Base-by-base conservation (phyloP, 2,329 filamentous ascomycete genomes). In the Botrytis cinerea region DNA sequence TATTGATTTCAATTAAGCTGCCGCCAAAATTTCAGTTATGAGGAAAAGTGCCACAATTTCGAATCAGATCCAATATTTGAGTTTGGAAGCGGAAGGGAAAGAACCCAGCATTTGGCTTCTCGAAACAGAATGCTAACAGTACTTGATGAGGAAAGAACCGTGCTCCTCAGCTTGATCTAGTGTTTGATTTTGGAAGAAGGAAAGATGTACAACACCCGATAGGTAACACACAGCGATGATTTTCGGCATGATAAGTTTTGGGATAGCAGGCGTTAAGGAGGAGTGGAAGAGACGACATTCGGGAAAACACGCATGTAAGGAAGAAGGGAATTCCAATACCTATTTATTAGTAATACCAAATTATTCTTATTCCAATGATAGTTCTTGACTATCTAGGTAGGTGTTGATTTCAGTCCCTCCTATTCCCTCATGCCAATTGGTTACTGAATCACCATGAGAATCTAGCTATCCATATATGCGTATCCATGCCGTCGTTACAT, bases 231-330 rank as follows among this genome's bases (percentile, higher is more conserved):
- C 14, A 28, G 51, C 14, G 51, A 57, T 57, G 51, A 18, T 32
- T 45, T 45, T 45, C 25, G 40, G 40, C 18, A 45, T 25, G 61
- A 45, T 10, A 14, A 28, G n/a, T 28, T 28, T 18, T 57, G n/a
- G n/a, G n/a, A 57, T 57, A 57, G 51, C 51, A 57, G 51, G 51
- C n/a, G 38, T 45, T 46, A 63, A 28, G 62, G 62, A 40, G 64
- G 22, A 62, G 38, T 54, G 32, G 46, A 67, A 54, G 40, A 22
- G 14, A 67, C 12, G 32, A 20, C 16, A 10, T 40, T 10, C 25
- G 35, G 8, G 40, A 9, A 28, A 54, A 8, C 51, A 54, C 51
- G 16, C 32, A 43, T 68, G 64, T 35, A 68, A 54, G 32, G 64
- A 57, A 68, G 48, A 57, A 43, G 40, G 35, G 14, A 54, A 40